Conservation (phyloP, 768 basidiomycete species). For the Tylopilus sp. region DNA sequence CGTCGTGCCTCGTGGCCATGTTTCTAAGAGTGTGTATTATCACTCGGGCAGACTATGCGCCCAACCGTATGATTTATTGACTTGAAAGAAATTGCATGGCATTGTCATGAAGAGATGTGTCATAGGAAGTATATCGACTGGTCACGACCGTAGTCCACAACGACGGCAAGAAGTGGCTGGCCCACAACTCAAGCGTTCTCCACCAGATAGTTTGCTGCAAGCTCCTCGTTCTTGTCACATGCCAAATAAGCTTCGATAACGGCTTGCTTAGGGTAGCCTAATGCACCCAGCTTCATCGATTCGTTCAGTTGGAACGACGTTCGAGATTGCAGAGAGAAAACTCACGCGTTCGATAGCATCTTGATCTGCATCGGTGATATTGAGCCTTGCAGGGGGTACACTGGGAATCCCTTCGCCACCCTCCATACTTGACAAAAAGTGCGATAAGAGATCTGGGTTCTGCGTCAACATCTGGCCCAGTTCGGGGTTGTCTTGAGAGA, state of each 20-base stretch:
- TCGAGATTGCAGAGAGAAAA: not conserved
- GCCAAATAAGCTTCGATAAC: conserved; percentile 6
- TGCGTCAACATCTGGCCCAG: not conserved
- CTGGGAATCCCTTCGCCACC: not conserved
- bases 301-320: not conserved
- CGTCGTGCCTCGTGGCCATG: no score
- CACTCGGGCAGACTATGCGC: no score
- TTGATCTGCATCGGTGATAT: not conserved
- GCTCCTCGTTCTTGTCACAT: conserved; percentile 9
- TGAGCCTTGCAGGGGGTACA: not conserved
- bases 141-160: no score
- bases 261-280: conserved; percentile 4
- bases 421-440: not conserved
- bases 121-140: not conserved
- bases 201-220: conserved; percentile 1
- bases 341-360: conserved; percentile 1
- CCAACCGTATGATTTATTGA: no score
- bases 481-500: not conserved
- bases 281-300: not conserved
- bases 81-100: no score
- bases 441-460: not conserved
- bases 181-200: conserved; percentile 1
- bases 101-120: not conserved
- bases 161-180: not conserved
- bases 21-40: no score